Evolutionary conservation across 192 early-diverging fungal genomes (phyloP), one percentile per base, ranked within the genome.

Genomic region (Rhizophagus clarus): DNA sequence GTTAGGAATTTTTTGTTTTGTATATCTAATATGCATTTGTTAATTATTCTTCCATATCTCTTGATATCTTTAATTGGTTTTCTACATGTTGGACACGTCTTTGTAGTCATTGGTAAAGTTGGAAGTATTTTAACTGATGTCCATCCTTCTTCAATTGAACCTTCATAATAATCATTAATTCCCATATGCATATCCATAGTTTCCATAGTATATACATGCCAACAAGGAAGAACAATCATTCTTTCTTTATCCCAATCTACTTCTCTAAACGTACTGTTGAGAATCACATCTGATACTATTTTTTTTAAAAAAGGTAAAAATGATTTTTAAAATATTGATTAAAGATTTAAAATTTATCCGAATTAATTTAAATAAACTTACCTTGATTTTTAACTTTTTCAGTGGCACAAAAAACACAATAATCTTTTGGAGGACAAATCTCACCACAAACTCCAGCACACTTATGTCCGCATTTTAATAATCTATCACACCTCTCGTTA

Each of bases 391-490:
- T 69, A 34, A 80, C 61, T 8, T 79, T 4, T 1, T 82, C 81
- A n/a, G 83, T 37, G 45, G 83, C 82, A 47, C 84, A 85, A 32
- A 74, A 70, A n/a, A 73, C 66, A 76, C 79, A 91, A 72, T 61
- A 87, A 20, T 75, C 79, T 63, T 20, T 61, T 3, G 56, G 8
- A 0, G 82, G 81, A 45, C 83, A 88, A 7, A 26, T 76, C 34
- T 90, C 84, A 0, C 89, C 88, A 79, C 91, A 92, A 6, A 86
- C 69, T 1, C 82, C 84, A 6, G 82, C 76, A 81, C 91, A 92
- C 15, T 73, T 79, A 80, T 90, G 90, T 1, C 85, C 84, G 67
- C 91, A 92, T 6, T 61, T 10, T 17, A 92, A 74, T 24, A 1
- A 11, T 42, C 82, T 85, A 1, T 72, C 63, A 67, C 91, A 92